phyloP scores from a whole-genome alignment of 139 green algal species.

The Chlorella sorokiniana region DNA sequence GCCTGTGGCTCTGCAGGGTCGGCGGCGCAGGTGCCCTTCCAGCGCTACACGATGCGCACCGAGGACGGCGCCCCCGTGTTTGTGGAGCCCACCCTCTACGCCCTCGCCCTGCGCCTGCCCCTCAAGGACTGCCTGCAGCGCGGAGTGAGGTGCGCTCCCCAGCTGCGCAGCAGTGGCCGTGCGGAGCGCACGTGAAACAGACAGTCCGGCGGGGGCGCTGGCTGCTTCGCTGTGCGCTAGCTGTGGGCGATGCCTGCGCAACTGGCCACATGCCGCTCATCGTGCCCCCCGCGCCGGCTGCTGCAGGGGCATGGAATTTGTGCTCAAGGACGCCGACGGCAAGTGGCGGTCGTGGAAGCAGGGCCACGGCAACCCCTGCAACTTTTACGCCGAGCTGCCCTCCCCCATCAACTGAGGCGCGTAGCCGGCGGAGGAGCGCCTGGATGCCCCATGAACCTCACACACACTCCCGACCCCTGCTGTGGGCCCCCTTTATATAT shows the following conservation, averaged over 20 bases:
- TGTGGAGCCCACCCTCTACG: conserved; percentile 43
- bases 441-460: too few species aligned
- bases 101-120: conserved; percentile 32
- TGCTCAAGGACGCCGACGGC: conserved; percentile 16
- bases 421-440: too few species aligned
- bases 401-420: neutral
- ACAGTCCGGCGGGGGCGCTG: too few species aligned
- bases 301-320: conserved; percentile 30
- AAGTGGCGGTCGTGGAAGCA: conserved; percentile 29
- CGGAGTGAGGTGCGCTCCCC: conserved; percentile 21
- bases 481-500: too few species aligned
- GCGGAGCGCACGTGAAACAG: too few species aligned
- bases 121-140: neutral
- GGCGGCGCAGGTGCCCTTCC: conserved; percentile 24
- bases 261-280: neutral
- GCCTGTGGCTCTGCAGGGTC: neutral
- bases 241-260: too few species aligned
- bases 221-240: too few species aligned
- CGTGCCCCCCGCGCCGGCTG: too few species aligned
- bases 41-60: conserved; percentile 29
- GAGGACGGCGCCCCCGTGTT: conserved; percentile 34
- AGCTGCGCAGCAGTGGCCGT: too few species aligned
- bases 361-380: conserved; percentile 8
- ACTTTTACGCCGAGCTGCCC: conserved; percentile 24
- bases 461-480: too few species aligned